phyloP scores from a whole-genome alignment of 2,329 filamentous ascomycete genomes.

The Colletotrichum liriopes region DNA sequence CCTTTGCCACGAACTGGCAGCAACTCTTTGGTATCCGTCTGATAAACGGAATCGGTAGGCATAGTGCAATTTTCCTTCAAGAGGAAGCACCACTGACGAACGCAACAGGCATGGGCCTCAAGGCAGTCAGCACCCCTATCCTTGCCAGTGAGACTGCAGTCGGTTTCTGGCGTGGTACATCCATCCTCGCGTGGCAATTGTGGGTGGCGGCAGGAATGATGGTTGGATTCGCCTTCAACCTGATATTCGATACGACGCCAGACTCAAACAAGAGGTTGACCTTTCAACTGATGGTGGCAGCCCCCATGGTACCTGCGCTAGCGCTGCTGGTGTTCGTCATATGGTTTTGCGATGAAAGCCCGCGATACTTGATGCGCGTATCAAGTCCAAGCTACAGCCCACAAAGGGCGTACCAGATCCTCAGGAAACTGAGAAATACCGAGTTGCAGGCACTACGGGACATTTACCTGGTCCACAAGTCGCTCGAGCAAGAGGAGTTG shows the following conservation, averaged over 20 bases:
- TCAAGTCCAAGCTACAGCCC: constrained; percentile 54
- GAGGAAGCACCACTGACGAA: not conserved
- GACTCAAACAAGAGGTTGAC: constrained; percentile 29
- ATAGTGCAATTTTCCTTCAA: not conserved
- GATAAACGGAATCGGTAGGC: constrained; percentile 57
- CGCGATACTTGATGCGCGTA: constrained; percentile 57
- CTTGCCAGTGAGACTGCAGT: constrained; percentile 63
- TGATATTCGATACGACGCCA: constrained; percentile 51
- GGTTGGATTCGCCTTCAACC: constrained; percentile 54
- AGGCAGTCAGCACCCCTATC: constrained; percentile 64
- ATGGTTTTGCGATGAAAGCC: constrained; percentile 58
- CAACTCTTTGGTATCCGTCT: constrained; percentile 54
- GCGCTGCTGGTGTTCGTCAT: constrained; percentile 52
- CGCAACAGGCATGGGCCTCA: constrained; percentile 62
- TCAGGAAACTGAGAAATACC: constrained; percentile 56
- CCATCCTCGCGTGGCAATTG: constrained; percentile 64
- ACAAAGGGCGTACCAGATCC: constrained; percentile 52
- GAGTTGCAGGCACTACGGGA: constrained; percentile 60
- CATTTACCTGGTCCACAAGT: constrained; percentile 56
- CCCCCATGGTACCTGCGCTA: constrained; percentile 54
- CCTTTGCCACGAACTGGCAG: constrained; percentile 53
- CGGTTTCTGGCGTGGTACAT: constrained; percentile 64
- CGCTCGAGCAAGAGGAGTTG: constrained; percentile 49
- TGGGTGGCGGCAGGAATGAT: constrained; percentile 59
- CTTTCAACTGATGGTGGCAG: constrained; percentile 53